Percentiles rank a stretch among this genome's conserved stretches.
phyloP scores from a whole-genome alignment of 768 basidiomycete species.

The Hysterangium stoloniferum region DNA sequence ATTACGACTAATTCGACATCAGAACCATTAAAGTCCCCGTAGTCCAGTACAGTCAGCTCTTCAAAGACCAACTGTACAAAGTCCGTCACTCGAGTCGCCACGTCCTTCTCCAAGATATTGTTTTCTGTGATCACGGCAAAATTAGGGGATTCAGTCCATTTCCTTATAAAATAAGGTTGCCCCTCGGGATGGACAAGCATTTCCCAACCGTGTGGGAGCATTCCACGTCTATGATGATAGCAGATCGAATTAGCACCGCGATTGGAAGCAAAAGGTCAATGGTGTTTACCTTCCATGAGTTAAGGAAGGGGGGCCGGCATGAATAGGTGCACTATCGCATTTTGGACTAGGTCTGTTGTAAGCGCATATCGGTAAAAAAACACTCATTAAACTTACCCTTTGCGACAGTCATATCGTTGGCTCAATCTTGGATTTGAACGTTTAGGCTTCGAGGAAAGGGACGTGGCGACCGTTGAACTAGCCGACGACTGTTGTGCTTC shows the following conservation, averaged over 20 bases:
- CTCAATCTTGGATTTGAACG: too few species aligned
- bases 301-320: neutral
- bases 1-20: conserved; percentile 31
- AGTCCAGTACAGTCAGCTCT: neutral
- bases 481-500: too few species aligned
- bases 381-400: too few species aligned
- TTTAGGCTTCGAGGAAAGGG: too few species aligned
- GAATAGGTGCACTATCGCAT: too few species aligned
- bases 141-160: conserved; percentile 21
- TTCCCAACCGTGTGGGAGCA: conserved; percentile 42
- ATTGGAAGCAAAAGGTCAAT: neutral
- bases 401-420: too few species aligned
- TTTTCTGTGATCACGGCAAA: conserved; percentile 47
- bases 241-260: neutral
- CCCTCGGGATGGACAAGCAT: conserved; percentile 52
- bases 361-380: too few species aligned
- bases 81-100: conserved; percentile 26
- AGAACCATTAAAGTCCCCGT: conserved; percentile 11
- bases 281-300: neutral
- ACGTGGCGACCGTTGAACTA: too few species aligned
- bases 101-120: conserved; percentile 34
- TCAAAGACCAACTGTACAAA: conserved; percentile 32
- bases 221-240: conserved; percentile 34
- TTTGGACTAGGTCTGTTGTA: too few species aligned
- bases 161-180: conserved; percentile 44